Conservation (phyloP, 306 rosid genomes). For the Ziziphus jujuba region DNA sequence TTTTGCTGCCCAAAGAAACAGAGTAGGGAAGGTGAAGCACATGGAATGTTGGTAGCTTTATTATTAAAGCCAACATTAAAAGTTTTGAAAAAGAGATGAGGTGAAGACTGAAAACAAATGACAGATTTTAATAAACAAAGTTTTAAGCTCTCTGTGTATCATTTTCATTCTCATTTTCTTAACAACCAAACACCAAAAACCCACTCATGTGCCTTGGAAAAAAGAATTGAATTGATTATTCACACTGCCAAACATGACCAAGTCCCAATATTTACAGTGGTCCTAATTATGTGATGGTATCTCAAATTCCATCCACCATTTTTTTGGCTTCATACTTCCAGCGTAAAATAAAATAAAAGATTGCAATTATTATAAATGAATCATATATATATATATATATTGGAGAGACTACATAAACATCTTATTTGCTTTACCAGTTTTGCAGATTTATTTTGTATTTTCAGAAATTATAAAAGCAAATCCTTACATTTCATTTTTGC, state of each 20-base stretch:
- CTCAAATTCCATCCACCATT: conserved; percentile 29
- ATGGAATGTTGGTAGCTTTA: conserved; percentile 65
- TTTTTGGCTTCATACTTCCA: conserved; percentile 10
- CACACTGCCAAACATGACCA: conserved; percentile 32
- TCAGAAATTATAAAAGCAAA: no score
- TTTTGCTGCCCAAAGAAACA: conserved; percentile 39
- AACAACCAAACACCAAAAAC: conserved; percentile 7
- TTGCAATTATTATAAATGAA: no score
- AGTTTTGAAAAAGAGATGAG: not conserved
- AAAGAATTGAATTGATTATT: conserved; percentile 25
- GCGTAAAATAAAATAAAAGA: not conserved
- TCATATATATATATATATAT: no score
- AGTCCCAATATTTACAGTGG: conserved; percentile 31
- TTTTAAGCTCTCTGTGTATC: not conserved
- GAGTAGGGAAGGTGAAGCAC: conserved; percentile 57
- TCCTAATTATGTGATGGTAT: conserved; percentile 34
- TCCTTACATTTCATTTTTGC: no score
- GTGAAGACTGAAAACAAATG: conserved; percentile 21
- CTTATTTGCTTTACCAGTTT: no score
- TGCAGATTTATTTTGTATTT: no score
- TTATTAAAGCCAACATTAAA: conserved; percentile 6
- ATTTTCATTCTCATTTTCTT: not conserved
- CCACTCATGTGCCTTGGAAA: conserved; percentile 45
- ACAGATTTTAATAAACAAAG: not conserved
- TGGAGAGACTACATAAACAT: no score